Conservation (phyloP, 495 filamentous ascomycete genomes). For the Lasiosphaeria ovina region DNA sequence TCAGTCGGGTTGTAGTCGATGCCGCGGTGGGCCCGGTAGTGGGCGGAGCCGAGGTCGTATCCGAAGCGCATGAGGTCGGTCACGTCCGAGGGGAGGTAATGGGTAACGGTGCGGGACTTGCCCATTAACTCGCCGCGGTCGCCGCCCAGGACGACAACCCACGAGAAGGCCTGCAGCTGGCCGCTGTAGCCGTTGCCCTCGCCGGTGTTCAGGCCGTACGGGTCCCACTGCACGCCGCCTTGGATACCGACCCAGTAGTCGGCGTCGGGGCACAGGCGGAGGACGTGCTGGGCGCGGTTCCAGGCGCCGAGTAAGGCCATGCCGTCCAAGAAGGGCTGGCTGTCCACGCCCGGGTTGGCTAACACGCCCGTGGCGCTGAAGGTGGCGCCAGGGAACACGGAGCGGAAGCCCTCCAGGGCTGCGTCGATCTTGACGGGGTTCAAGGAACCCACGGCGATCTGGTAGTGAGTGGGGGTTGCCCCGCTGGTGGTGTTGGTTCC, state of each 20-base stretch:
- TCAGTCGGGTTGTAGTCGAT: conserved; percentile 23
- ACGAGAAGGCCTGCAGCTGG: conserved; percentile 29
- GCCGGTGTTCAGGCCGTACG: no score
- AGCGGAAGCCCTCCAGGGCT: conserved; percentile 19
- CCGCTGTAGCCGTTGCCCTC: not conserved
- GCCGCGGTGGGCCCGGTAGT: conserved; percentile 21
- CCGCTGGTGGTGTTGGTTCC: no score
- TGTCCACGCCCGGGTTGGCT: conserved; percentile 27
- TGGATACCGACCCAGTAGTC: conserved; percentile 33
- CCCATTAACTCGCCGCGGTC: conserved; percentile 14
- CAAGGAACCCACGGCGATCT: conserved; percentile 24
- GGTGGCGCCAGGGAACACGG: conserved; percentile 29
- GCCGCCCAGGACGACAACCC: conserved; percentile 22
- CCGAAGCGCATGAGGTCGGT: conserved; percentile 18
- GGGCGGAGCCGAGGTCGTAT: conserved; percentile 26
- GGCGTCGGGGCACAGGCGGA: conserved; percentile 15
- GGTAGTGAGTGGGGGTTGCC: no score
- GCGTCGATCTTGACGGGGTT: conserved; percentile 30
- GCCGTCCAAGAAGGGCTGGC: conserved; percentile 29
- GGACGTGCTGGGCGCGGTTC: conserved; percentile 26
- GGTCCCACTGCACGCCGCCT: conserved; percentile 25
- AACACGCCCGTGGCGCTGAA: conserved; percentile 29
- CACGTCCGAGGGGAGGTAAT: conserved; percentile 25
- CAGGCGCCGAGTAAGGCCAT: conserved; percentile 26
- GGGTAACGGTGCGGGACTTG: conserved; percentile 30